Evolutionary conservation across 305 asterid genomes (phyloP).

Genomic region (Solanum hybrid): DNA sequence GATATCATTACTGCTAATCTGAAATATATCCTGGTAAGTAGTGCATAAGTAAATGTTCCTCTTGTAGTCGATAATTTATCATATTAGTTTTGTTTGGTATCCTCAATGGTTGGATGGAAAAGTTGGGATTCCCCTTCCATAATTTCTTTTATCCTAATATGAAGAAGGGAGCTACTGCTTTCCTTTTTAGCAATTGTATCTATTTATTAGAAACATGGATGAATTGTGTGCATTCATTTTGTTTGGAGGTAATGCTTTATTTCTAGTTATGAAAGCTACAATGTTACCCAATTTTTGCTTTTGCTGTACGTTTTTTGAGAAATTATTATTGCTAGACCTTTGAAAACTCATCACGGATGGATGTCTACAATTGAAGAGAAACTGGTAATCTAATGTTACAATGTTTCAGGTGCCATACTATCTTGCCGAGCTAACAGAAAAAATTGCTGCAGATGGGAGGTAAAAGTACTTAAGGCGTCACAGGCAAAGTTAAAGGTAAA

Average conservation of each 20-base stretch:
- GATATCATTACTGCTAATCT: conserved; percentile 81
- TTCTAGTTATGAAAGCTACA: background rate
- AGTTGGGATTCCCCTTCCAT: background rate
- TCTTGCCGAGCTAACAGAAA: conserved; percentile 71
- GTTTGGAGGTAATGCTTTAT: background rate
- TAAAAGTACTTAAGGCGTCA: conserved; percentile 55
- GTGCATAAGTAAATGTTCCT: background rate
- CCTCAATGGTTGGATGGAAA: background rate
- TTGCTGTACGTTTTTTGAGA: background rate
- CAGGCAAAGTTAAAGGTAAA: conserved; percentile 73
- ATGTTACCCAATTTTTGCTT: background rate
- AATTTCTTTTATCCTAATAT: background rate
- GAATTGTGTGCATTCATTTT: background rate
- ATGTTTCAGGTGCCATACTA: conserved; percentile 66
- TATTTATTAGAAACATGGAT: background rate
- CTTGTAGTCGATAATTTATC: background rate
- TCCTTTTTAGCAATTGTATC: background rate
- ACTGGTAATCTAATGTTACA: background rate
- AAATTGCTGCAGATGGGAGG: conserved; percentile 51
- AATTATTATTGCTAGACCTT: background rate
- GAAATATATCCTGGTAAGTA: conserved; percentile 67
- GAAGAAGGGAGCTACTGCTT: background rate
- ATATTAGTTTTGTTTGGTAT: background rate
- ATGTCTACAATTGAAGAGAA: background rate
- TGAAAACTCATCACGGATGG: background rate